Evolutionary conservation across 441 rosid genomes (phyloP).

Genomic region (Adansonia gregorii): DNA sequence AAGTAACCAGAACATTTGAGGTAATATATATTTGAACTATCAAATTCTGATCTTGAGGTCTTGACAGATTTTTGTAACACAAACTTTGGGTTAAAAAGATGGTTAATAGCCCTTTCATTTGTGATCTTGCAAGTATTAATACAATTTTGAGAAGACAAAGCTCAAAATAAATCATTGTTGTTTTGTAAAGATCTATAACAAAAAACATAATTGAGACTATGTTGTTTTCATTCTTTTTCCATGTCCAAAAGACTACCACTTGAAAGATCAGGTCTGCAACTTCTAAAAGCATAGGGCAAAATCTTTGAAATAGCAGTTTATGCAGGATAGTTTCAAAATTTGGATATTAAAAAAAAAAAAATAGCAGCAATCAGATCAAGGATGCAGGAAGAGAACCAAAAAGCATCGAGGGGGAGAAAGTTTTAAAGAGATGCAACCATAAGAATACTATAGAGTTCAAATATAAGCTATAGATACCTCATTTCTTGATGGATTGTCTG

Average conservation of each 20-base stretch:
- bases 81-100: not conserved
- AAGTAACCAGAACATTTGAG: not conserved
- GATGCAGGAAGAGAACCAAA: not conserved
- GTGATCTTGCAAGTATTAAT: not conserved
- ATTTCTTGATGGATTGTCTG: constrained; percentile 36
- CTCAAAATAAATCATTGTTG: not conserved
- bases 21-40: constrained; percentile 43
- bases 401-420: not conserved
- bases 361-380: not conserved
- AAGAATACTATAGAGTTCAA: not conserved
- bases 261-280: not conserved
- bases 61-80: constrained; percentile 36
- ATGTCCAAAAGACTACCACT: not conserved
- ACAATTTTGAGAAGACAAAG: not conserved
- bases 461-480: constrained; percentile 45
- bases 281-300: not conserved
- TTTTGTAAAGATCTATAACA: not conserved
- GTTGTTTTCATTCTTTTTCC: not conserved
- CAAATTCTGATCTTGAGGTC: constrained; percentile 36
- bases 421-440: not conserved
- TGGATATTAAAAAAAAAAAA: not conserved
- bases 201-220: constrained; percentile 7
- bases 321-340: not conserved
- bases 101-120: not conserved
- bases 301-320: not conserved